A percentile compares a stretch with the other conserved stretches of the same genome.
Conservation (phyloP, 768 basidiomycete genomes). For the Lentinula raphanica region DNA sequence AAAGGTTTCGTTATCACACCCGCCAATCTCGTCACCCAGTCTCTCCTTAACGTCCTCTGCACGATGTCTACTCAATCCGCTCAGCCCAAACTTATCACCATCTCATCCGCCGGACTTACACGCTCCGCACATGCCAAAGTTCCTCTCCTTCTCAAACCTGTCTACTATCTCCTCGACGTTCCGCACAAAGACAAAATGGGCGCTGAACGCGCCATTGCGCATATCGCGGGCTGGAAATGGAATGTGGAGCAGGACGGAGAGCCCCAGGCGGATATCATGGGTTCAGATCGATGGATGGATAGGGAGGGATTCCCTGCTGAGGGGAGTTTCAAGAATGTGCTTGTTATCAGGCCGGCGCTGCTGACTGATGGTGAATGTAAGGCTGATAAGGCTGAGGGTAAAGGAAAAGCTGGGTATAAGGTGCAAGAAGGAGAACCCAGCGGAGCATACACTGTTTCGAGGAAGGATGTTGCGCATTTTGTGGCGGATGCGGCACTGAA, state of each 20-base stretch:
- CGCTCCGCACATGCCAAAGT: slow-evolving; percentile 36
- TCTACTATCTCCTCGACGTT: slow-evolving; percentile 42
- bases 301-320: slow-evolving; percentile 34
- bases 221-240: slow-evolving; percentile 51
- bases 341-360: slow-evolving; percentile 54
- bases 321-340: slow-evolving; percentile 39
- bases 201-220: slow-evolving; percentile 43
- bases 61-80: slow-evolving; percentile 40
- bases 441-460: slow-evolving; percentile 48
- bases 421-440: slow-evolving; percentile 37
- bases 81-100: slow-evolving; percentile 45
- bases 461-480: slow-evolving; percentile 65
- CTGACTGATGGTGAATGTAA: slow-evolving; percentile 53
- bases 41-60: slow-evolving; percentile 49
- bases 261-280: slow-evolving; percentile 37
- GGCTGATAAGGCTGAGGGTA: slow-evolving; percentile 26
- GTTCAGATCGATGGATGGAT: slow-evolving; percentile 37
- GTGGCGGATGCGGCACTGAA: slow-evolving; percentile 40
- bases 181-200: slow-evolving; percentile 63
- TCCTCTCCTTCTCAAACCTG: slow-evolving; percentile 40
- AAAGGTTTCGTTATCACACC: slow-evolving; percentile 48
- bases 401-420: slow-evolving; percentile 30
- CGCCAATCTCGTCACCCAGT: slow-evolving; percentile 53
- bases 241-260: slow-evolving; percentile 31
- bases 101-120: slow-evolving; percentile 52